Evolutionary conservation across 2,329 filamentous ascomycete genomes (phyloP).

Genomic region (Akanthomyces lecanii): DNA sequence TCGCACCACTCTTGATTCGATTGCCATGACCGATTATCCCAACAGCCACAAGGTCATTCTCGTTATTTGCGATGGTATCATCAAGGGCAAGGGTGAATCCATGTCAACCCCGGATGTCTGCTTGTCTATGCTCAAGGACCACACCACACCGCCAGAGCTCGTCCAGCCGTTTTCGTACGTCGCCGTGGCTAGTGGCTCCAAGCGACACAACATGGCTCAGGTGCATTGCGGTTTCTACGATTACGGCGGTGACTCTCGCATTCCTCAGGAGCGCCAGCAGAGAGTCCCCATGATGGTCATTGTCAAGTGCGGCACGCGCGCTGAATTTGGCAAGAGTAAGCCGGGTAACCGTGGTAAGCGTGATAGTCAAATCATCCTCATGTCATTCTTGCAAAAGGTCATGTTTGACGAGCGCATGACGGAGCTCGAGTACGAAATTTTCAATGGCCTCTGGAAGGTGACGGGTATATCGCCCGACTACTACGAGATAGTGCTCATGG

Average conservation of each 20-base stretch:
- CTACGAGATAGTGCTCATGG: conserved; percentile 97
- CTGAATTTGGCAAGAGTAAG: conserved; percentile 76
- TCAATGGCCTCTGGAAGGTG: conserved; percentile 98
- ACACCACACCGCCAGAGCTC: conserved; percentile 71
- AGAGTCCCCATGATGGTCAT: conserved; percentile 96
- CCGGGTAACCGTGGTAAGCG: conserved; percentile 97
- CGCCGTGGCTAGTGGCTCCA: conserved; percentile 89
- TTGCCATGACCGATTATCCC: conserved; percentile 96
- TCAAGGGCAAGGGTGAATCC: conserved; percentile 89
- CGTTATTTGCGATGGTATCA: conserved; percentile 94
- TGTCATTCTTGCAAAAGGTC: conserved; percentile 99
- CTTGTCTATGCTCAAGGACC: conserved; percentile 91
- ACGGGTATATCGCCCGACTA: conserved; percentile 98
- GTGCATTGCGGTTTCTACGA: conserved; percentile 98
- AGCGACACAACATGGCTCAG: conserved; percentile 99
- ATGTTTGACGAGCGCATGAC: conserved; percentile 99
- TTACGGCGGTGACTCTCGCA: conserved; percentile 75
- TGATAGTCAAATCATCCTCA: conserved; percentile 97
- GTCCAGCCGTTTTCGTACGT: conserved; percentile 93
- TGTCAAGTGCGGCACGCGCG: conserved; percentile 91
- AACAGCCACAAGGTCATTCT: conserved; percentile 98
- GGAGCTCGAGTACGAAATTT: conserved; percentile 98
- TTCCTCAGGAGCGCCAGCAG: conserved; percentile 85
- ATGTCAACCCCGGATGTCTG: conserved; percentile 86
- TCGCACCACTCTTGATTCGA: conserved; percentile 89